phyloP scores from a whole-genome alignment of 805 yeast genomes.

The Nematodospora valgi region DNA sequence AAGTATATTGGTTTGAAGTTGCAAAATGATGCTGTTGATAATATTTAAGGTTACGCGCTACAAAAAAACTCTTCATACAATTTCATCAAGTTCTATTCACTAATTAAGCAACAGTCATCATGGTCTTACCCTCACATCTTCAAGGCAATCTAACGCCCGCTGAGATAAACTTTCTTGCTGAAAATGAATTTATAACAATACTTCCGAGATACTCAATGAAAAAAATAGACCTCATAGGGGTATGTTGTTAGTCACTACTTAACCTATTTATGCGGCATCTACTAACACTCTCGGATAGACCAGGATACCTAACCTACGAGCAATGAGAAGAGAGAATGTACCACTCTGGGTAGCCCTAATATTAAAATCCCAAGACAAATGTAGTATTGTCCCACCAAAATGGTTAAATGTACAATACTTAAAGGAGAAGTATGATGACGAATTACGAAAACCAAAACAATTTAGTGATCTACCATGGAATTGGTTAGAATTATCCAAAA shows the following conservation, averaged over 20 bases:
- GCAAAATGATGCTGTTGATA: not conserved
- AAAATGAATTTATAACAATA: constrained; percentile 68
- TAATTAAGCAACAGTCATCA: too few relatives aligned
- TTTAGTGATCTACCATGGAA: constrained; percentile 79
- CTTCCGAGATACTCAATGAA: constrained; percentile 77
- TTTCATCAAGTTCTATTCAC: too few relatives aligned
- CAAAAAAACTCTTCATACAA: not conserved
- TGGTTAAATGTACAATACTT: constrained; percentile 68
- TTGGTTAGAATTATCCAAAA: constrained; percentile 82
- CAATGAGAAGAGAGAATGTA: constrained; percentile 65
- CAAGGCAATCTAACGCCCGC: constrained; percentile 63
- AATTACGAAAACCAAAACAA: constrained; percentile 49
- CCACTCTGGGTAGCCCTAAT: constrained; percentile 89
- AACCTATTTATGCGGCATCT: not conserved
- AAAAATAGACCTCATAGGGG: constrained; percentile 62
- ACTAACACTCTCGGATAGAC: constrained; percentile 28
- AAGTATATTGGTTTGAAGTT: not conserved
- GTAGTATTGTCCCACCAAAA: constrained; percentile 79
- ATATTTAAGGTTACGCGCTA: not conserved
- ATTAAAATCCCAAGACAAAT: constrained; percentile 78
- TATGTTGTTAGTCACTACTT: constrained; percentile 25
- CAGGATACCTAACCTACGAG: constrained; percentile 54
- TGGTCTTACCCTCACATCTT: constrained; percentile 61
- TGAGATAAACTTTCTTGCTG: constrained; percentile 82
- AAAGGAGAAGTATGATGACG: constrained; percentile 61